Conservation (phyloP, 2,329 filamentous ascomycete genomes). For the Penicillium glabrum region DNA sequence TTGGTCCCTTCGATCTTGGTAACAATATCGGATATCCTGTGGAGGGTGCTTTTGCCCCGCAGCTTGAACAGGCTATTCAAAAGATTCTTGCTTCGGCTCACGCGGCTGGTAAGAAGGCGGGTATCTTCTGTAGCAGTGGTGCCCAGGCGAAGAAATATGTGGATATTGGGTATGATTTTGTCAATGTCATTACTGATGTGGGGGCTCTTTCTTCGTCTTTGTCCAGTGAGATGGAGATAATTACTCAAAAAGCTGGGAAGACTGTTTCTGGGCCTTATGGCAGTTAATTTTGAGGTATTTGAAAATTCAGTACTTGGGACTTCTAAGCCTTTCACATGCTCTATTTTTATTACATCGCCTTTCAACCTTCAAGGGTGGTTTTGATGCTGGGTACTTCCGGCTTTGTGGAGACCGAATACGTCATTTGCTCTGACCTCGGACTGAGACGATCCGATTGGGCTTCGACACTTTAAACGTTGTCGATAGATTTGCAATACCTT, state of each 20-base stretch:
- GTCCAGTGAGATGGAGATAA: neutral
- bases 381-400: neutral
- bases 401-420: neutral
- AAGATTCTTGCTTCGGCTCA: neutral
- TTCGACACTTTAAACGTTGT: too few species aligned
- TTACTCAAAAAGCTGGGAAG: neutral
- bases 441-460: neutral
- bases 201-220: neutral
- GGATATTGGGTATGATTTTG: neutral
- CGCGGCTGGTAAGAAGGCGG: neutral
- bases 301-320: neutral
- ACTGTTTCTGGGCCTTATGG: neutral
- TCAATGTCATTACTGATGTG: neutral
- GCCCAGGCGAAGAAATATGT: neutral
- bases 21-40: neutral
- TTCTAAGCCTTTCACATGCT: too few species aligned
- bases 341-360: too few species aligned
- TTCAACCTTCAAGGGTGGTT: neutral
- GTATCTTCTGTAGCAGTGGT: neutral
- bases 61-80: neutral
- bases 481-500: too few species aligned
- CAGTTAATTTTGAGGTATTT: neutral
- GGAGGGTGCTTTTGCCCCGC: neutral
- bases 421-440: neutral
- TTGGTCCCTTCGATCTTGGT: neutral